Conservation (phyloP, 2,329 filamentous ascomycete genomes). For the Thelonectria discophora region DNA sequence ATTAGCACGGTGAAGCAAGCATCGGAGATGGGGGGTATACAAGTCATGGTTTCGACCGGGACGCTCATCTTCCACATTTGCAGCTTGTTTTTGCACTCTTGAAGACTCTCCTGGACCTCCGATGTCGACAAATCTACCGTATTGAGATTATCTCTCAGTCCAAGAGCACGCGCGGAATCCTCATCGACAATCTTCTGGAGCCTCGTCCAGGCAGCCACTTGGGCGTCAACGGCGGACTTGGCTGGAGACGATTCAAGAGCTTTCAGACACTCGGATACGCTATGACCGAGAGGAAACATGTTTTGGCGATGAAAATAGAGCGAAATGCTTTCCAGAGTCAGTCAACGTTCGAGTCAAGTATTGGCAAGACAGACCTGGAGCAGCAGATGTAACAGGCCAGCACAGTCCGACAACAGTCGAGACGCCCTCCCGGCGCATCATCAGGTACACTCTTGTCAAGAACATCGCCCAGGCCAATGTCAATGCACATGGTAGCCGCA, state of each 20-base stretch:
- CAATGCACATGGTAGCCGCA: slow-evolving; percentile 3
- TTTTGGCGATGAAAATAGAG: slow-evolving; percentile 8
- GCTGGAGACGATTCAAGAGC: neutral
- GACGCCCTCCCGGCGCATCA: too few species aligned
- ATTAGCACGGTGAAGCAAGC: too few species aligned
- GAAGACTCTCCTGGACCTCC: slow-evolving; percentile 2
- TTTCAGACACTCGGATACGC: neutral
- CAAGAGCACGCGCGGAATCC: neutral
- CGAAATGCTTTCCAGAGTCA: neutral
- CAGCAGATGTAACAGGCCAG: slow-evolving; percentile 5
- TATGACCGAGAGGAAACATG: slow-evolving; percentile 1
- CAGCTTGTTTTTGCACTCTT: neutral
- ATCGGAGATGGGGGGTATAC: neutral
- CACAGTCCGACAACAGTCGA: neutral
- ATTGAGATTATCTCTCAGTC: neutral
- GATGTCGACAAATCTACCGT: neutral
- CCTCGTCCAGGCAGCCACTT: neutral
- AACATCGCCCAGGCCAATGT: neutral
- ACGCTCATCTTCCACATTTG: slow-evolving; percentile 5
- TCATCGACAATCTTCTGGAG: neutral
- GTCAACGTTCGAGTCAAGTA: neutral
- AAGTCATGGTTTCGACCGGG: neutral
- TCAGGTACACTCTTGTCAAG: neutral
- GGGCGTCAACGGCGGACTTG: neutral
- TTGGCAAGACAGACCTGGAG: neutral